These are phyloP conservation scores for Suhomyces panamericanus DNA, from an alignment of 1,139 yeast species.

Conservation along the genomic window DNA sequence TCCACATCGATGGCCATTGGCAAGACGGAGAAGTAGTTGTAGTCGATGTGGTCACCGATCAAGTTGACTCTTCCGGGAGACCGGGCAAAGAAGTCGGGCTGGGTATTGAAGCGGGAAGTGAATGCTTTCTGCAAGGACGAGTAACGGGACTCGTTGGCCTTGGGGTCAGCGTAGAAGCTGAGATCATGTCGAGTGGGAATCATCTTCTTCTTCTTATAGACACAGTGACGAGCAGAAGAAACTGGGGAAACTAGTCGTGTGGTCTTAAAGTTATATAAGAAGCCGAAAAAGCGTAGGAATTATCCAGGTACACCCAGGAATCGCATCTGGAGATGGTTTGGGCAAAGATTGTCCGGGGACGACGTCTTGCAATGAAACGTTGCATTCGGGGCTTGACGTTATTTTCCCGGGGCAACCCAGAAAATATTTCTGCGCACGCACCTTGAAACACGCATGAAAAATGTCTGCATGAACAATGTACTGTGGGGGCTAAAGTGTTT, in stretches of 20 bases:
- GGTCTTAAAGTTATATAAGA: neutral
- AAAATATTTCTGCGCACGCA: neutral
- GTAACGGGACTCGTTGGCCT: conserved; percentile 29
- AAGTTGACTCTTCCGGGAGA: conserved; percentile 77
- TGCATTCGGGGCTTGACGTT: conserved; percentile 1
- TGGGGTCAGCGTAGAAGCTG: conserved; percentile 36
- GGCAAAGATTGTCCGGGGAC: conserved; percentile 3
- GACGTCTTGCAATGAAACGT: conserved; percentile 7
- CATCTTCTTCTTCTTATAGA: neutral
- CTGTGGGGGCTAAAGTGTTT: neutral
- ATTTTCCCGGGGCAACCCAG: neutral
- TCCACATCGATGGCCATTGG: conserved; percentile 79
- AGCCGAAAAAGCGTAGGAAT: neutral
- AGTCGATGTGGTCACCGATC: conserved; percentile 77
- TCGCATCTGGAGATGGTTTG: neutral
- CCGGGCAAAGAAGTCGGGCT: conserved; percentile 51
- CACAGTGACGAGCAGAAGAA: neutral
- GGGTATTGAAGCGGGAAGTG: conserved; percentile 20
- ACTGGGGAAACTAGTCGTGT: neutral
- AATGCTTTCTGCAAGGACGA: conserved; percentile 23
- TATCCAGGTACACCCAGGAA: neutral
- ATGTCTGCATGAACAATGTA: conserved; percentile 1
- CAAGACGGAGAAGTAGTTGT: conserved; percentile 63
- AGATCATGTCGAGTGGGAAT: conserved; percentile 39
- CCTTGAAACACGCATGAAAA: neutral